These are phyloP conservation scores for Grosmannia serpens DNA, from an alignment of 2,329 filamentous ascomycete genomes.

Conservation along the genomic window DNA sequence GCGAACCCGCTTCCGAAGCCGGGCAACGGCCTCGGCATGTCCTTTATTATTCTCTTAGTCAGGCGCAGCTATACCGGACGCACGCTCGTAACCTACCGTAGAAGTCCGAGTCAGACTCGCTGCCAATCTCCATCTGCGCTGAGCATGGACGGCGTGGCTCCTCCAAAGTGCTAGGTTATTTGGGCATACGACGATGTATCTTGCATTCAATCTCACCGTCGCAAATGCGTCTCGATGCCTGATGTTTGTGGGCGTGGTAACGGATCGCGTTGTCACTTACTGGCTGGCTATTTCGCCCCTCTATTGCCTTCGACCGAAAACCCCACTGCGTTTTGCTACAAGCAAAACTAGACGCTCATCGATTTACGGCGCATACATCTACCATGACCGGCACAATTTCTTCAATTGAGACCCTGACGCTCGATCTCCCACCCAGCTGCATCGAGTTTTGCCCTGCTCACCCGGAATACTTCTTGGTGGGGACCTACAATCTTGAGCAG, in stretches of 20 bases:
- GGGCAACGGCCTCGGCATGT: slow-evolving; percentile 34
- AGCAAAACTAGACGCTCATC: not conserved
- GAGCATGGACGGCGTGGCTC: no score
- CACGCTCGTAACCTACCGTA: slow-evolving; percentile 30
- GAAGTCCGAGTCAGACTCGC: slow-evolving; percentile 41
- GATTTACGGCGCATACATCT: not conserved
- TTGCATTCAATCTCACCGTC: no score
- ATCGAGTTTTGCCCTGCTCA: slow-evolving; percentile 58
- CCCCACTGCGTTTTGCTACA: not conserved
- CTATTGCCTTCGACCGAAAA: not conserved
- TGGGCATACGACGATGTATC: no score
- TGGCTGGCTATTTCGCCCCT: not conserved
- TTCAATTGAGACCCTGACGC: slow-evolving; percentile 36
- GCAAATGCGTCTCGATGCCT: no score
- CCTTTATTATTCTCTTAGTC: slow-evolving; percentile 29
- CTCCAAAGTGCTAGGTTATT: no score
- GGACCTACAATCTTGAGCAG: slow-evolving; percentile 69
- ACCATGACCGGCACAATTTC: slow-evolving; percentile 17
- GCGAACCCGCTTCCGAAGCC: slow-evolving; percentile 37
- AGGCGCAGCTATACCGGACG: not conserved
- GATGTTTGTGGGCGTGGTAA: no score
- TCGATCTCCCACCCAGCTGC: slow-evolving; percentile 65
- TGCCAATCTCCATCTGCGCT: slow-evolving; percentile 20
- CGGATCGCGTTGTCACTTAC: not conserved
- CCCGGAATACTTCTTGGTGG: slow-evolving; percentile 61